Evolutionary conservation across 2,329 filamentous ascomycete genomes (phyloP).

Genomic region (Diaporthe destruens): DNA sequence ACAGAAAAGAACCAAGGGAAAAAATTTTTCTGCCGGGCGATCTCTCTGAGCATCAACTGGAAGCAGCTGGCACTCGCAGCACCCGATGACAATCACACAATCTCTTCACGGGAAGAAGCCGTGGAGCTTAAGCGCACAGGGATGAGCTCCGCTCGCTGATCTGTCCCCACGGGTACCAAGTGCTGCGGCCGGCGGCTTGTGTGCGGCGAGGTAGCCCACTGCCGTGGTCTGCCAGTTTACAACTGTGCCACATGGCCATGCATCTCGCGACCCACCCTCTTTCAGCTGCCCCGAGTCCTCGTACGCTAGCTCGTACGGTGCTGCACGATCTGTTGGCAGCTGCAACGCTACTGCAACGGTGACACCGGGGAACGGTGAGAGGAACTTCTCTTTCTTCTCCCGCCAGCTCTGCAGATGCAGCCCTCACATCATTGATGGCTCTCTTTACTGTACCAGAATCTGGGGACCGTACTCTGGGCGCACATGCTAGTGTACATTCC

Average conservation of each 20-base stretch:
- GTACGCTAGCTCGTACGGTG: conserved; percentile 31
- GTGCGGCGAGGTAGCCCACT: conserved; percentile 13
- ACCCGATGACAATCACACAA: background rate
- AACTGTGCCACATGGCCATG: conserved; percentile 32
- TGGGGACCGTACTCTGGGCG: background rate
- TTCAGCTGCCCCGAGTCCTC: conserved; percentile 23
- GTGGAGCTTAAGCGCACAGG: conserved; percentile 18
- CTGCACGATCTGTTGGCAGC: conserved; percentile 32
- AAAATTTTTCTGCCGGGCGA: background rate
- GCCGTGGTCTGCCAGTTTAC: background rate
- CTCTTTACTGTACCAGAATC: conserved; percentile 2
- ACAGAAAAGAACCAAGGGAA: background rate
- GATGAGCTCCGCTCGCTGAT: conserved; percentile 24
- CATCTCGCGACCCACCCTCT: conserved; percentile 30
- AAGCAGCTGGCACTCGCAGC: conserved; percentile 15
- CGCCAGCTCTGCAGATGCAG: background rate
- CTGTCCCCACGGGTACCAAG: conserved; percentile 16
- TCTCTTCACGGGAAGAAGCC: conserved; percentile 25
- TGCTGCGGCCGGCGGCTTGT: conserved; percentile 16
- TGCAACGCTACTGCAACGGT: conserved; percentile 33
- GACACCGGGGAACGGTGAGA: conserved; percentile 32
- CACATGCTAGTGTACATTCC: background rate
- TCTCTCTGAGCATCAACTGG: background rate
- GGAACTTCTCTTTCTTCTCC: conserved; percentile 19
- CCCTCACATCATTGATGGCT: conserved; percentile 19